These are phyloP conservation scores for Sugiyamaella sp. DNA, from an alignment of 1,139 yeast species.

Conservation along the genomic window DNA sequence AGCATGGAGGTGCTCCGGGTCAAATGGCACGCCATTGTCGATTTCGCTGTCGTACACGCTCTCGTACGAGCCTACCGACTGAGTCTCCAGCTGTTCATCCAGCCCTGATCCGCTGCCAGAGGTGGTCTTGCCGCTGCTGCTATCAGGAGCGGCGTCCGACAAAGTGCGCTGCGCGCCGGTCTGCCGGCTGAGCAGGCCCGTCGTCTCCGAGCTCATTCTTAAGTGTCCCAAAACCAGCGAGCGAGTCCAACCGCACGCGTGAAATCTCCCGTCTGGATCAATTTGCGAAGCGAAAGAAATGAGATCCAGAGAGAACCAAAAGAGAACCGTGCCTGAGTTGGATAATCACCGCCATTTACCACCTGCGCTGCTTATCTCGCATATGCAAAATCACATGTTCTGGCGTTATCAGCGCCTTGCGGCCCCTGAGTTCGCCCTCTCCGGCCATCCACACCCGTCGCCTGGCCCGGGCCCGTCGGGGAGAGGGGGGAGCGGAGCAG, in stretches of 20 bases:
- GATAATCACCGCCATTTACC: background rate
- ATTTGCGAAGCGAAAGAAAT: background rate
- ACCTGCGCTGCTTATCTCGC: background rate
- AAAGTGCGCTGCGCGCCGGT: background rate
- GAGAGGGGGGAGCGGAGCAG: no score
- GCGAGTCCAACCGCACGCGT: no score
- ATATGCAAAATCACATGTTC: background rate
- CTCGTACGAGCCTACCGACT: conserved; percentile 3
- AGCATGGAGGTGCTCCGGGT: conserved; percentile 10
- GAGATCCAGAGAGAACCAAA: background rate
- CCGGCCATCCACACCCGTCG: no score
- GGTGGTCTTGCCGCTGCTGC: background rate
- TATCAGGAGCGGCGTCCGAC: background rate
- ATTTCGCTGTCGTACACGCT: conserved; percentile 9
- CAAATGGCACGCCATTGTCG: conserved; percentile 8
- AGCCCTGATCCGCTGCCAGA: conserved; percentile 1
- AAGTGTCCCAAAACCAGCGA: no score
- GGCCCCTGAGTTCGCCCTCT: background rate
- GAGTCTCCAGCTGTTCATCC: conserved; percentile 9
- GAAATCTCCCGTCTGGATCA: no score
- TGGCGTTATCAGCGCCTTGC: background rate
- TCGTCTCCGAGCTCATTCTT: background rate
- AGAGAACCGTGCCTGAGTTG: no score
- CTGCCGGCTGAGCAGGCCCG: background rate
- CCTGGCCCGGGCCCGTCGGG: no score